A percentile compares a stretch with the other conserved stretches of the same genome.
These are phyloP conservation scores for Rhododendron mucronatum DNA, from an alignment of 148 eudicot species.

Conservation along the genomic window DNA sequence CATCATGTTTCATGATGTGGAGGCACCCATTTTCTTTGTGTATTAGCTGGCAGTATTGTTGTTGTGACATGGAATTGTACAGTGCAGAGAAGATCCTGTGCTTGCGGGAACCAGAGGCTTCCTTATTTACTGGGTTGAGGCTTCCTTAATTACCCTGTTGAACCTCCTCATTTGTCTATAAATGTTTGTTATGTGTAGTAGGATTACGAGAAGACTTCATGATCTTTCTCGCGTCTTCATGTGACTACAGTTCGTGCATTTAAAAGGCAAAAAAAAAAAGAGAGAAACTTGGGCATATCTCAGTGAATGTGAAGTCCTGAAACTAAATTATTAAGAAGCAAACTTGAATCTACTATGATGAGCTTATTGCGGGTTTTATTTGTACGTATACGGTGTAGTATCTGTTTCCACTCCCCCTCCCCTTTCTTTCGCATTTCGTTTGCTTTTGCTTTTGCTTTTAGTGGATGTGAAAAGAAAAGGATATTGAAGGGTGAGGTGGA, in stretches of 20 bases:
- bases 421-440: background rate
- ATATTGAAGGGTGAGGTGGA: background rate
- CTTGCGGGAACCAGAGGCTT: conserved; percentile 19
- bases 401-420: background rate
- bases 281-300: background rate
- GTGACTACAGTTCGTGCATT: background rate
- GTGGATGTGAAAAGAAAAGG: background rate
- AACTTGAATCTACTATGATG: background rate
- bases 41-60: conserved; percentile 16
- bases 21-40: conserved; percentile 22
- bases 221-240: background rate
- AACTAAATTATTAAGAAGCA: background rate
- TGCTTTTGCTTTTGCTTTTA: background rate
- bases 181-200: background rate
- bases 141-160: conserved; percentile 12
- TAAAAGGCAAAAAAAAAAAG: too few species aligned
- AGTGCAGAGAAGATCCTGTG: conserved; percentile 36
- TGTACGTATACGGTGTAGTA: background rate
- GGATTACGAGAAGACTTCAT: conserved; percentile 3
- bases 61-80: conserved; percentile 36
- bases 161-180: background rate
- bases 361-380: background rate
- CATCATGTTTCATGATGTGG: background rate
- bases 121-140: conserved; percentile 1
- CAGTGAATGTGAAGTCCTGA: background rate